Percentiles rank a stretch among this genome's conserved stretches.
These are phyloP conservation scores for Sarocladiaceae sp. DNA, from an alignment of 2,329 filamentous ascomycete genomes.

Conservation along the genomic window DNA sequence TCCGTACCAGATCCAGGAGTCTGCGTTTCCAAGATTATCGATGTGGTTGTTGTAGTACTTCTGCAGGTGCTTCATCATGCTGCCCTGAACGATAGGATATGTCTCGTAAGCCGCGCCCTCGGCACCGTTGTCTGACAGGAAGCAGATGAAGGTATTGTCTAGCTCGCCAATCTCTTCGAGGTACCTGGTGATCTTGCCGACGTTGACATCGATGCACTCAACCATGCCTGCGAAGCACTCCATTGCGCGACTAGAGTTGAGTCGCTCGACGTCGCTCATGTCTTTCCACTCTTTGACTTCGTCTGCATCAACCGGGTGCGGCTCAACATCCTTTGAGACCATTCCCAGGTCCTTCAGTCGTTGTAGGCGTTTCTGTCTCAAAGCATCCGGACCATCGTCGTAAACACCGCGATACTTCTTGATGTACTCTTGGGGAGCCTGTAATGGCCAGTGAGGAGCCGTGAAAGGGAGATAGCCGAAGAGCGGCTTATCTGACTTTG, in stretches of 20 bases:
- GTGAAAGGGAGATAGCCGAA: constrained; percentile 37
- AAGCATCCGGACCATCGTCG: constrained; percentile 52
- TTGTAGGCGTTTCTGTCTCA: constrained; percentile 45
- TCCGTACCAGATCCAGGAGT: constrained; percentile 57
- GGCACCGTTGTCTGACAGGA: constrained; percentile 58
- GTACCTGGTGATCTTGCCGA: constrained; percentile 53
- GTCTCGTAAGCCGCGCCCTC: constrained; percentile 54
- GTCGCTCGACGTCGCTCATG: background rate
- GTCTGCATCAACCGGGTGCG: background rate
- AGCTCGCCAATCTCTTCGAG: constrained; percentile 49
- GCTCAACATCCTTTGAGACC: constrained; percentile 20
- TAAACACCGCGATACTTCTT: constrained; percentile 53
- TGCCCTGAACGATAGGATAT: background rate
- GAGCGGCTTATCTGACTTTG: constrained; percentile 21
- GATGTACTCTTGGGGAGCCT: constrained; percentile 48
- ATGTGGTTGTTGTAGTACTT: constrained; percentile 46
- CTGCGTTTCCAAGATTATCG: constrained; percentile 48
- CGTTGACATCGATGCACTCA: constrained; percentile 52
- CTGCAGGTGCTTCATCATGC: constrained; percentile 44
- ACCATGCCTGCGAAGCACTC: constrained; percentile 56
- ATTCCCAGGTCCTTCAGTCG: constrained; percentile 50
- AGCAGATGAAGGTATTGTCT: constrained; percentile 58
- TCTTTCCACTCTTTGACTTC: background rate
- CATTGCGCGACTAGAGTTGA: background rate
- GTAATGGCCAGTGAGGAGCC: constrained; percentile 58